Percentiles rank a stretch among this genome's conserved stretches.
Evolutionary conservation across 441 rosid genomes (phyloP).

Genomic region (Arabidopsis lyrata): DNA sequence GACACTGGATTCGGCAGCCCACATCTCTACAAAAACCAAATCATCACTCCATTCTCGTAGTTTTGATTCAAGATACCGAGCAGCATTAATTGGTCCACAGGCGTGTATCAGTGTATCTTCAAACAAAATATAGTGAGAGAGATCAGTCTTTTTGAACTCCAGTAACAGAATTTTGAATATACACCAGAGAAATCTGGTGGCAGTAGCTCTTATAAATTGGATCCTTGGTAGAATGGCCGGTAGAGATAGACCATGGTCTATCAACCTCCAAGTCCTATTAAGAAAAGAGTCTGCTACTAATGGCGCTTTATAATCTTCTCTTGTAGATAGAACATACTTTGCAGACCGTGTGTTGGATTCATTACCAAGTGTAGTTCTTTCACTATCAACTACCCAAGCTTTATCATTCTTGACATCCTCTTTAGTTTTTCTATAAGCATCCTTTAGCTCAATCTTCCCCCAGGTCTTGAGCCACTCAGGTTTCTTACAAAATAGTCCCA

Average conservation of each 20-base stretch:
- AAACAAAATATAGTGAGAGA: constrained; percentile 44
- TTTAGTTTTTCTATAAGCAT: constrained; percentile 74
- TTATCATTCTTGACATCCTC: constrained; percentile 60
- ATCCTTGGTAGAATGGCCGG: constrained; percentile 53
- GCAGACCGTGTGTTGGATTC: constrained; percentile 45
- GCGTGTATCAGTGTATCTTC: constrained; percentile 55
- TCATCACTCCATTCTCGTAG: constrained; percentile 88
- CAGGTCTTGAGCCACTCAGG: constrained; percentile 82
- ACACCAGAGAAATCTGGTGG: constrained; percentile 74
- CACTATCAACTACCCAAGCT: constrained; percentile 59
- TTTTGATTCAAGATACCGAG: constrained; percentile 67
- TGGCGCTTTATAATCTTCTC: constrained; percentile 76
- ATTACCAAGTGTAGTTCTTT: constrained; percentile 32
- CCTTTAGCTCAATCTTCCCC: constrained; percentile 84
- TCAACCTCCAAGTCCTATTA: constrained; percentile 60
- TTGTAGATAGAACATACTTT: constrained; percentile 57
- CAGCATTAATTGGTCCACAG: constrained; percentile 71
- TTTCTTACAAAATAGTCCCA: constrained; percentile 62
- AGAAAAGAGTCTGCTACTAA: constrained; percentile 60
- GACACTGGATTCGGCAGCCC: constrained; percentile 47
- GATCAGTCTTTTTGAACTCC: constrained; percentile 57
- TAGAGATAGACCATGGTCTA: constrained; percentile 63
- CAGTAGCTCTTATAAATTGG: constrained; percentile 66
- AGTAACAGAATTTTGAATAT: constrained; percentile 59
- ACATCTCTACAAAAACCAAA: constrained; percentile 69